Base-by-base conservation (phyloP, 2,329 filamentous ascomycete genomes). In the Byssoonygena ceratinophila region DNA sequence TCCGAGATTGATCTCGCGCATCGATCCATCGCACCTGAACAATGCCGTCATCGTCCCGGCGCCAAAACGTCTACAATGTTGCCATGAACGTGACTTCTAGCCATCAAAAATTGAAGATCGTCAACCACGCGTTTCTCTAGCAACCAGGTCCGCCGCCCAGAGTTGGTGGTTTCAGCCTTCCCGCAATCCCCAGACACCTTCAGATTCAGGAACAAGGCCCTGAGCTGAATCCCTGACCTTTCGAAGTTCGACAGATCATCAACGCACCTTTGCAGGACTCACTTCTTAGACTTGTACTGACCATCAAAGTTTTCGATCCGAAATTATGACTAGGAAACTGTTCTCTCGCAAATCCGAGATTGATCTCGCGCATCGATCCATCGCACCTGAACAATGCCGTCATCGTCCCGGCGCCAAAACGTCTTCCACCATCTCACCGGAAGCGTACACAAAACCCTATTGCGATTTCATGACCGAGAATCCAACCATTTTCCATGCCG, bases 401-500 rank as follows among this genome's bases (percentile, higher is more conserved):
- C 46, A 36, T 25, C 37, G 27, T 12, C 12, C 23, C 7, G 29
- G 27, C 7, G 20, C 6, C 37, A 32, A 36, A 9, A 8, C 25
- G 8, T 36, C 34, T 22, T 44, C 47, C 14, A 14, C 41, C 29
- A 25, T 52, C 22, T 40, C 34, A 9, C 69, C 71, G 3, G 81
- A 82, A 62, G 76, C 76, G 54, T 94, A 89, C 67, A 85, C 87
- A 7, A 76, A 88, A 69, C 87, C 89, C 0, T 96, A 94, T 67
- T 84, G 85, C 66, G 78, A 87, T 49, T 97, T 96, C 66, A 79
- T 97, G 73, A 85, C 82, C 41, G 78, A 85, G 57, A 95, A 96
- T 65, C 92, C 92, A 0, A 97, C 92, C 7, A 80, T 96, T 44
- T 98, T 94, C 68, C 92, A 98, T 64, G 82, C 87, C 1, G 89